A percentile compares a stretch with the other conserved stretches of the same genome.
Evolutionary conservation across 768 basidiomycete species (phyloP).

Genomic region (Pleurotus tuoliensis): DNA sequence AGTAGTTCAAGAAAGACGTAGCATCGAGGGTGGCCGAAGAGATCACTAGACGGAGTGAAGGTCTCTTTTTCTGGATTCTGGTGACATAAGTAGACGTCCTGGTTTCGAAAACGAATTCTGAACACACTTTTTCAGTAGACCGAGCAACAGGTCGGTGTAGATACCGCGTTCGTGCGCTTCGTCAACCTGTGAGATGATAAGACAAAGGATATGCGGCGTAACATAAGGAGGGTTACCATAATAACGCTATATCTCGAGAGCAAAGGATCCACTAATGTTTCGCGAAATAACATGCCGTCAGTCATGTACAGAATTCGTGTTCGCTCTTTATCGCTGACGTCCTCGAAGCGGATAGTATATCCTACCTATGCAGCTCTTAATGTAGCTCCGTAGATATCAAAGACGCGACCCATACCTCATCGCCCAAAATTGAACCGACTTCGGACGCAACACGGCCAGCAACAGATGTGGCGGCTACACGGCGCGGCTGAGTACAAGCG

Average conservation of each 20-base stretch:
- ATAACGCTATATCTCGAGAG: conserved; percentile 92
- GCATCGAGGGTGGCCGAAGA: conserved; percentile 98
- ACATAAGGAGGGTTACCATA: conserved; percentile 55
- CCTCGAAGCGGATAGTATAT: conserved; percentile 96
- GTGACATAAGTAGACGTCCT: too few species aligned
- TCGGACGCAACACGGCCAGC: conserved; percentile 90
- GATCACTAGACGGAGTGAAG: conserved; percentile 84
- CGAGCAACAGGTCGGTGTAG: conserved; percentile 93
- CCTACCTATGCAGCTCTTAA: conserved; percentile 67
- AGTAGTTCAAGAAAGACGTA: conserved; percentile 83
- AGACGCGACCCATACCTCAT: conserved; percentile 55
- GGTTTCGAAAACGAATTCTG: too few species aligned
- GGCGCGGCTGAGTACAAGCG: conserved; percentile 88
- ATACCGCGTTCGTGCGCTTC: conserved; percentile 96
- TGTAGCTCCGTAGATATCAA: background rate
- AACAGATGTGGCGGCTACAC: conserved; percentile 94
- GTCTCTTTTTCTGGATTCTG: conserved; percentile 90
- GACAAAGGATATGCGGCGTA: background rate
- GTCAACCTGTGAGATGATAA: conserved; percentile 64
- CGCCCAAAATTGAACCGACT: conserved; percentile 82
- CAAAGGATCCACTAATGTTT: conserved; percentile 87
- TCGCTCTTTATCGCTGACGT: conserved; percentile 76
- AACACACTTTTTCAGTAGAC: conserved; percentile 85
- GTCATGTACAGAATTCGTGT: conserved; percentile 96
- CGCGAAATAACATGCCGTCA: conserved; percentile 96